Evolutionary conservation across 352 stramenopile species (phyloP).

Genomic region (Pythium grandisporangium): DNA sequence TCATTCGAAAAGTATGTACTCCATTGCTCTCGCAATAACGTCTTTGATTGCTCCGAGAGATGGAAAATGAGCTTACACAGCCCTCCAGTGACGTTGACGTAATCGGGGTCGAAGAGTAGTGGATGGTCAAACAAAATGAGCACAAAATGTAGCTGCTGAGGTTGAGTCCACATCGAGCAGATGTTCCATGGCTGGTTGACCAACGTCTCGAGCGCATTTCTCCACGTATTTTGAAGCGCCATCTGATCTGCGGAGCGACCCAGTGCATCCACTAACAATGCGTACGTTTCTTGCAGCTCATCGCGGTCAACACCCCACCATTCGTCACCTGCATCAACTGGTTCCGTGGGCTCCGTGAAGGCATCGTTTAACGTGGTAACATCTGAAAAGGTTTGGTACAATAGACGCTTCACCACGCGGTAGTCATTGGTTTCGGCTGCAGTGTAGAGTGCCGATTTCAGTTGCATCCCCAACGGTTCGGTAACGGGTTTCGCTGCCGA

Average conservation of each 20-base stretch:
- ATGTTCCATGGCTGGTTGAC: conserved; percentile 70
- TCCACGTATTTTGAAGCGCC: conserved; percentile 61
- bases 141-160: conserved; percentile 43
- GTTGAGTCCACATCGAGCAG: conserved; percentile 54
- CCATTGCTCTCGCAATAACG: conserved; percentile 46
- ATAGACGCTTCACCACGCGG: conserved; percentile 39
- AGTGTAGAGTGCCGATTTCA: conserved; percentile 29
- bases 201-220: conserved; percentile 55
- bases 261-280: conserved; percentile 29
- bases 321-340: conserved; percentile 11
- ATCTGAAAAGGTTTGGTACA: conserved; percentile 70
- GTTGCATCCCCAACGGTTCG: conserved; percentile 22
- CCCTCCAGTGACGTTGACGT: conserved; percentile 56
- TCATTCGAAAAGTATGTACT: conserved; percentile 36
- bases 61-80: conserved; percentile 69
- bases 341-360: conserved; percentile 12
- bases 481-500: too few relatives aligned
- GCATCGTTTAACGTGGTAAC: conserved; percentile 36
- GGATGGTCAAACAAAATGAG: conserved; percentile 68
- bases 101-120: conserved; percentile 69
- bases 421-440: conserved; percentile 35
- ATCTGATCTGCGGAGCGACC: conserved; percentile 18
- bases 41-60: conserved; percentile 31
- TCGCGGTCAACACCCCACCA: conserved; percentile 49
- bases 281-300: conserved; percentile 31